Evolutionary conservation across 2,329 filamentous ascomycete genomes (phyloP), one percentile per base, ranked within the genome.

Genomic region (Fusarium camptoceras): DNA sequence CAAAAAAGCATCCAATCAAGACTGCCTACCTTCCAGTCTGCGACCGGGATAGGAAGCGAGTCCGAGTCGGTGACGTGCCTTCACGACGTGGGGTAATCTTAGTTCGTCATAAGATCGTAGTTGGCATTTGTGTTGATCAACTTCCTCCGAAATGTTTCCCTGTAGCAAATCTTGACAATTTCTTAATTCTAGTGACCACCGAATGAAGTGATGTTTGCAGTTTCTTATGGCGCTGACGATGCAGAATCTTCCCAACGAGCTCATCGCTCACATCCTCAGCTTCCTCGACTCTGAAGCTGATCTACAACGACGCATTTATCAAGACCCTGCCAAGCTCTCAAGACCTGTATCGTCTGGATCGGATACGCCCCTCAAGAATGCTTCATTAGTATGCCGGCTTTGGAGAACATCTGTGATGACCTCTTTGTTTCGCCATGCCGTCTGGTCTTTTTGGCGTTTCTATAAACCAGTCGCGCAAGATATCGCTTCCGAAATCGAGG

Each of bases 211-310:
- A 18, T 16, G 24, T 14, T 18, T 12, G n/a, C 18, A 4, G 24
- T 15, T 11, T 34, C 20, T 14, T 10, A 60, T 56, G 39, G 31
- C 43, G 15, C n/a, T 57, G 2, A 61, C 54, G 10, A 60, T 82
- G 73, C 66, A 79, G 27, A 56, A 72, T 27, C 82, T 92, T 22
- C 90, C 89, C 4, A 87, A 86, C 66, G 90, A 92, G 79, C 79
- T 92, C 47, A 78, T 91, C 24, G 76, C 84, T 55, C 81, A 86
- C 5, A 85, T 92, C 68, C 82, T 92, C 71, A 79, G 77, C n/a
- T 84, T 84, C 72, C 81, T 92, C 48, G 83, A 86, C 70, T 73
- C 73, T 1, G 75, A 81, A 4, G 82, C 86, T 12, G 84, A 85
- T 15, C 88, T 88, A 0, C 77, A 82, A 44, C 73, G 71, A 41